Percentiles rank a stretch among this genome's conserved stretches.
phyloP scores from a whole-genome alignment of 1,139 yeast genomes.

The Candida tetrigidarum region DNA sequence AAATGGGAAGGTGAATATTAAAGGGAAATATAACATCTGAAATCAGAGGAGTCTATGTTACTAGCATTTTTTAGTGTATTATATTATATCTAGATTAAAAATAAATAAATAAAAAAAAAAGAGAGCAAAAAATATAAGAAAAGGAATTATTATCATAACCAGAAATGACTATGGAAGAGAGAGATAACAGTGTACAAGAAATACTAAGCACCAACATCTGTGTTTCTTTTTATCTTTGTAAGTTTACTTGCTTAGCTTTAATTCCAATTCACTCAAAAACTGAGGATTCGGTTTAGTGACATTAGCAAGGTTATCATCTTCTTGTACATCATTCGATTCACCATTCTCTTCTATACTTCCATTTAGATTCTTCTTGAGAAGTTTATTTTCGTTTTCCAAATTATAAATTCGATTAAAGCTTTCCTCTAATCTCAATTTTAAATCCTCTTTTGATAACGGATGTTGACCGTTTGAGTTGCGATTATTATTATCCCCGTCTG shows the following conservation, averaged over 20 bases:
- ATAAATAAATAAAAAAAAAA: too few species aligned
- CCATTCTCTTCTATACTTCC: constrained; percentile 2
- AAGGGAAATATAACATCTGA: neutral
- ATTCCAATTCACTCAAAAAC: constrained; percentile 8
- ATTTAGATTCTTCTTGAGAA: constrained; percentile 19
- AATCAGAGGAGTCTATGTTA: too few species aligned
- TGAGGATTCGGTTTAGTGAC: constrained; percentile 4
- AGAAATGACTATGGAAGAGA: too few species aligned
- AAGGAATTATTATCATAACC: too few species aligned
- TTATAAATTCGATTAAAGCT: constrained; percentile 42
- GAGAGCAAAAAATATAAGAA: too few species aligned
- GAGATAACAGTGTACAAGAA: too few species aligned
- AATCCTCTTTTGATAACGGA: constrained; percentile 35
- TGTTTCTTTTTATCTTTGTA: too few species aligned
- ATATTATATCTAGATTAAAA: too few species aligned
- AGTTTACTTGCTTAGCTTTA: constrained; percentile 2
- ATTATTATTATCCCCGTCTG: constrained; percentile 8
- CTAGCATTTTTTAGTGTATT: too few species aligned
- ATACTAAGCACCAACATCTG: too few species aligned
- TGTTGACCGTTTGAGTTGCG: neutral
- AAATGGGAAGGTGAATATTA: too few species aligned
- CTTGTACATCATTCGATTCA: constrained; percentile 5
- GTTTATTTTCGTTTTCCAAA: constrained; percentile 35
- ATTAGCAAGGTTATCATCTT: constrained; percentile 2
- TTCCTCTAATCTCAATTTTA: constrained; percentile 42